phyloP scores from a whole-genome alignment of 768 basidiomycete genomes.

The Cystobasidium tubakii region DNA sequence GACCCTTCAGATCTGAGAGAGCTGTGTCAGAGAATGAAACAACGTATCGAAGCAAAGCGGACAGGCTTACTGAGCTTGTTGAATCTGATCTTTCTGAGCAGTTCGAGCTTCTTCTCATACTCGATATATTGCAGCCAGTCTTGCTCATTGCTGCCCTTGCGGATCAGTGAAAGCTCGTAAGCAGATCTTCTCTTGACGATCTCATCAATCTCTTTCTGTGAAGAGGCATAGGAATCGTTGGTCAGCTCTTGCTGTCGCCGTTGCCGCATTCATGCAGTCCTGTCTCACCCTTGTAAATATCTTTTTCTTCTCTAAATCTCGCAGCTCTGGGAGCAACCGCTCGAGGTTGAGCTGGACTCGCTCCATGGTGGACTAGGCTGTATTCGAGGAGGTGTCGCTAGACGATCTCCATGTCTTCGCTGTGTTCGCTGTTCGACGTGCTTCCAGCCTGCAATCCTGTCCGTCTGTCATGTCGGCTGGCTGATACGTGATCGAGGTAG shows the following conservation, averaged over 20 bases:
- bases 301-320: slow-evolving; percentile 47
- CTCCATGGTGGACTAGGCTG: slow-evolving; percentile 6
- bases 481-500: slow-evolving; percentile 2
- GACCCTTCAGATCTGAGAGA: slow-evolving; percentile 32
- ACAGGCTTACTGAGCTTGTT: slow-evolving; percentile 39
- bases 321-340: slow-evolving; percentile 47
- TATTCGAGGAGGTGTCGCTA: background rate
- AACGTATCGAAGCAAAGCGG: background rate
- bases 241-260: background rate
- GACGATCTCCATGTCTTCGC: background rate
- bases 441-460: background rate
- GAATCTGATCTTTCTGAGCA: slow-evolving; percentile 41
- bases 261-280: background rate
- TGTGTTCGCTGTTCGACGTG: background rate
- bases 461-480: slow-evolving; percentile 4
- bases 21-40: background rate
- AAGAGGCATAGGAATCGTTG: background rate
- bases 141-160: slow-evolving; percentile 45
- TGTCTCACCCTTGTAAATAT: slow-evolving; percentile 43
- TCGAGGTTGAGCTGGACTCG: slow-evolving; percentile 46
- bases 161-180: slow-evolving; percentile 44
- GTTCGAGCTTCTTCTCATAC: slow-evolving; percentile 46
- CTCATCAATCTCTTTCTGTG: slow-evolving; percentile 46
- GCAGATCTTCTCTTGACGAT: slow-evolving; percentile 45
- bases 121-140: slow-evolving; percentile 48